These are phyloP conservation scores for Aspergillus ochraceoroseus DNA, from an alignment of 2,329 filamentous ascomycete species.

Conservation along the genomic window DNA sequence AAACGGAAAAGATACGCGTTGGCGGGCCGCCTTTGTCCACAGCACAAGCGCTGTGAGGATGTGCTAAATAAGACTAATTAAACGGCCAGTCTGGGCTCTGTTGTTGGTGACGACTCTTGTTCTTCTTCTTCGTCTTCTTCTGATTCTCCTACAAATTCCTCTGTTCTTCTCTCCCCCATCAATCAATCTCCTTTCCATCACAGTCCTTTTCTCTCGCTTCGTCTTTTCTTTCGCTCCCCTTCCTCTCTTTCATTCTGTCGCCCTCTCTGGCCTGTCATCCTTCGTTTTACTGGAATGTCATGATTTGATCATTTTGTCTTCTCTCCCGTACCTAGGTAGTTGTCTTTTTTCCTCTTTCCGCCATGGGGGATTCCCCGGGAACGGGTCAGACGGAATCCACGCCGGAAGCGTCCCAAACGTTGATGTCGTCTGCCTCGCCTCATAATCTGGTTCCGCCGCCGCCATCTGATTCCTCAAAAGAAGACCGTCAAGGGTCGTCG, in stretches of 20 bases:
- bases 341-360: slow-evolving; percentile 13
- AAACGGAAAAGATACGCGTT: slow-evolving; percentile 21
- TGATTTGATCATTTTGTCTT: slow-evolving; percentile 11
- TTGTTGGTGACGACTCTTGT: neutral
- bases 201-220: slow-evolving; percentile 6
- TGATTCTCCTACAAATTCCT: slow-evolving; percentile 5
- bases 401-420: slow-evolving; percentile 31
- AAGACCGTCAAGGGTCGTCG: slow-evolving; percentile 14
- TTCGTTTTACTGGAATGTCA: slow-evolving; percentile 15
- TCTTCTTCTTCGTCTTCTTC: slow-evolving; percentile 5
- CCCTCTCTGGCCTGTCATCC: slow-evolving; percentile 1
- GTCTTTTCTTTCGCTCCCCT: slow-evolving; percentile 5
- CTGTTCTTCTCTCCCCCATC: neutral
- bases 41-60: neutral
- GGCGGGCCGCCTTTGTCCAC: slow-evolving; percentile 2
- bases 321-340: slow-evolving; percentile 4
- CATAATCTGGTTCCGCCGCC: slow-evolving; percentile 14
- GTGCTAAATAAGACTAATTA: slow-evolving; percentile 11
- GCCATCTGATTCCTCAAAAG: slow-evolving; percentile 14
- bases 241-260: slow-evolving; percentile 4
- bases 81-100: slow-evolving; percentile 12
- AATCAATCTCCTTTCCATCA: slow-evolving; percentile 4
- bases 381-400: slow-evolving; percentile 27
- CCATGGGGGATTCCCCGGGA: slow-evolving; percentile 34
- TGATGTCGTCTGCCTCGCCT: slow-evolving; percentile 5